Evolutionary conservation across 805 yeast genomes (phyloP).

Genomic region (Candida pseudofarinosa): DNA sequence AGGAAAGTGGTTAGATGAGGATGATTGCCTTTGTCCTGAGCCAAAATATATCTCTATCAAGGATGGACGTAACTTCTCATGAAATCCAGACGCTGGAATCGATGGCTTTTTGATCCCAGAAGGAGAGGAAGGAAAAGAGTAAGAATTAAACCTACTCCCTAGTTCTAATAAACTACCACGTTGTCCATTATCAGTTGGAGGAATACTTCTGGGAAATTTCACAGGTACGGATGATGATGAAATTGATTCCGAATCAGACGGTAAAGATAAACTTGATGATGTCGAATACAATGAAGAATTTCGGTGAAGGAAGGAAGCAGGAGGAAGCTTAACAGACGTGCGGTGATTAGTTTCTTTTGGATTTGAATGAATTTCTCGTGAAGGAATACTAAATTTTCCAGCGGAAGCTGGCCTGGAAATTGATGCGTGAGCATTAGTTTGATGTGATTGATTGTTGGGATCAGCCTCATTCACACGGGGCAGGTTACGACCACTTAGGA

Average conservation of each 20-base stretch:
- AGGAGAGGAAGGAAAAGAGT: conserved; percentile 12
- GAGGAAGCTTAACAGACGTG: conserved; percentile 15
- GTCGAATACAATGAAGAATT: conserved; percentile 6
- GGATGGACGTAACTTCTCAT: conserved; percentile 33
- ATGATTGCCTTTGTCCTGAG: conserved; percentile 1
- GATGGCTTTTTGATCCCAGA: conserved; percentile 12
- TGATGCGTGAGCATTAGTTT: background rate
- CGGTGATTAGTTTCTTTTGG: conserved; percentile 6
- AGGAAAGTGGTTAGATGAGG: conserved; percentile 2
- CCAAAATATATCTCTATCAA: conserved; percentile 29
- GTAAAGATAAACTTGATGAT: conserved; percentile 4
- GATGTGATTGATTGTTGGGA: background rate
- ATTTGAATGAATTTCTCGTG: background rate
- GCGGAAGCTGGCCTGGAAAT: background rate
- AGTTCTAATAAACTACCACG: background rate
- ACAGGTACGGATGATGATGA: background rate
- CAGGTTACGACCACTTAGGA: conserved; percentile 3
- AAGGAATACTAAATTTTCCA: conserved; percentile 1
- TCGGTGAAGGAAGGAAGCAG: conserved; percentile 17
- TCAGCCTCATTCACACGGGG: conserved; percentile 5
- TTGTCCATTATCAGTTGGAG: conserved; percentile 3
- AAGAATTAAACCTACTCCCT: background rate
- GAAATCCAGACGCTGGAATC: conserved; percentile 15
- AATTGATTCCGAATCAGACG: conserved; percentile 1
- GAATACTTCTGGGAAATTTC: conserved; percentile 12